Evolutionary conservation across 441 rosid genomes (phyloP), one percentile per base, ranked within the genome.

Genomic region (Daphne laureola): DNA sequence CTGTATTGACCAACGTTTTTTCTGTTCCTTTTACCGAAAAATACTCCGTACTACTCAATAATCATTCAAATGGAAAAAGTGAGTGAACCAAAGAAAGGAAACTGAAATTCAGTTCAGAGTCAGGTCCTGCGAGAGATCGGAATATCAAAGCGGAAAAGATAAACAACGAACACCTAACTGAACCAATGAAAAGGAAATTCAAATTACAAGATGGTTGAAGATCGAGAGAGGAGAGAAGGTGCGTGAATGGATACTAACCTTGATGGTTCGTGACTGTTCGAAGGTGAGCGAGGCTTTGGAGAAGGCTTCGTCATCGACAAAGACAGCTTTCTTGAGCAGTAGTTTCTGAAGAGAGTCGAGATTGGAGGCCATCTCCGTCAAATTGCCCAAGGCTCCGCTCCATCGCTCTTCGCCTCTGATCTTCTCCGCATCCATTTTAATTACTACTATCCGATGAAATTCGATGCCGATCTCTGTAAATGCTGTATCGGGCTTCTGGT

Each of bases 291-390:
- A 93, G 21, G 96, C 92, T 75, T 79, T 79, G 58, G 89, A 58
- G 66, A 84, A 92, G 27, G 95, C 77, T 27, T 93, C 97, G 46
- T 89, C 92, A 55, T 84, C 96, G 1, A 93, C 95, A 58, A 89
- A 93, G n/a, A 93, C 90, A 46, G 98, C 97, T 77, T 93, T 93
- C 68, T 75, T 86, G 45, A 84, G 72, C 40, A 93, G 88, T 44
- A 93, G 70, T 62, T 77, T 89, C 51, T 89, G 95, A n/a, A 92
- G 92, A n/a, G 96, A 84, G 43, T 89, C 97, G 5, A 92, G 66
- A 76, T 86, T 89, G 47, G 83, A 69, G 8, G 92, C 61, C 92
- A 81, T 89, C 79, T 86, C 97, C 36, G 90, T 72, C 49, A 92
- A 62, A 73, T 92, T 92, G 6, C 68, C 62, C 51, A 80, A 62